A percentile compares a stretch with the other conserved stretches of the same genome.
phyloP scores from a whole-genome alignment of 768 basidiomycete genomes.

The Leccinum aurantiacum region DNA sequence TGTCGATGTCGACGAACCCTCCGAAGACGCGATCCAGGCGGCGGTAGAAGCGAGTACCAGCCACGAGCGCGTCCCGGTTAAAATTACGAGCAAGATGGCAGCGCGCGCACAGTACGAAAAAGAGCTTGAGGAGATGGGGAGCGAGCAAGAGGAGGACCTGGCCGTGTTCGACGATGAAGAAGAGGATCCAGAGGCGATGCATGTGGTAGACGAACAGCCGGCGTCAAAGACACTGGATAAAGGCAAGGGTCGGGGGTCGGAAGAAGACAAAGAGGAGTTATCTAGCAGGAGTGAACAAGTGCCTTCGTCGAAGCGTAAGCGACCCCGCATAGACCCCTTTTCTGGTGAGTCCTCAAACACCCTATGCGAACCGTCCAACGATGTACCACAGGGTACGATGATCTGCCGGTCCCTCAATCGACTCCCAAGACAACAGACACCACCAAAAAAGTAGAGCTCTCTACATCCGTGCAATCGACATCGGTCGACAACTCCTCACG shows the following conservation, averaged over 20 bases:
- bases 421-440: not conserved
- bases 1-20: too few relatives aligned
- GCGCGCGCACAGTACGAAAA: too few relatives aligned
- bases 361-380: not conserved
- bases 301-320: constrained; percentile 43
- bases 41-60: too few relatives aligned
- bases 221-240: constrained; percentile 23
- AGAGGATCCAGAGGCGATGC: constrained; percentile 15
- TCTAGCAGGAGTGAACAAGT: not conserved
- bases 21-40: too few relatives aligned
- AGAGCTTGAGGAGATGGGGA: too few relatives aligned
- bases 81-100: too few relatives aligned
- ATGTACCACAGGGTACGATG: constrained; percentile 34
- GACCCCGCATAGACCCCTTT: constrained; percentile 62
- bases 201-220: not conserved
- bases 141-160: too few relatives aligned
- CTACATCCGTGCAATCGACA: not conserved
- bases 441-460: constrained; percentile 12
- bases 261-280: constrained; percentile 7
- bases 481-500: constrained; percentile 13
- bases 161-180: too few relatives aligned
- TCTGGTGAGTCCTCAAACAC: constrained; percentile 43
- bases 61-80: too few relatives aligned
- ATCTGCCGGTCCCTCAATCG: constrained; percentile 10
- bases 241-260: constrained; percentile 40